Percentiles rank a stretch among this genome's conserved stretches.
phyloP scores from a whole-genome alignment of 2,329 filamentous ascomycete species.

The Gremmenia infestans region DNA sequence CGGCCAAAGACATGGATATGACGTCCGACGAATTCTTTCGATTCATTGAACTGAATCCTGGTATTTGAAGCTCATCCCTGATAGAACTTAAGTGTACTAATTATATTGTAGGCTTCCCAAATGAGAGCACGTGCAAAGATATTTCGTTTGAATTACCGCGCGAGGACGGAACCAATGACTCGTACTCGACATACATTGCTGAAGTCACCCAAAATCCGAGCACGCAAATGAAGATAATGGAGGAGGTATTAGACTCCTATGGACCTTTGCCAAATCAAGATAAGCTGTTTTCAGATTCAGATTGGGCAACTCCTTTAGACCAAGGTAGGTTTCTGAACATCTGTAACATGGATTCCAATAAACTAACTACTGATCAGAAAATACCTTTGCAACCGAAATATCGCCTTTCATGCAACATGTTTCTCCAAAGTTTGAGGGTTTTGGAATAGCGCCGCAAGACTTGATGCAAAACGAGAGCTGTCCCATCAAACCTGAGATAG shows the following conservation, averaged over 20 bases:
- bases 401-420: too few relatives aligned
- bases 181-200: not conserved
- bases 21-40: not conserved
- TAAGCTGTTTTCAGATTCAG: not conserved
- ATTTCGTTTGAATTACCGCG: not conserved
- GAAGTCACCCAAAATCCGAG: not conserved
- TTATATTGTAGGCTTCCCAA: not conserved
- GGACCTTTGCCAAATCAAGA: not conserved
- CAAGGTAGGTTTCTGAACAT: not conserved
- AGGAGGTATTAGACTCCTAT: not conserved
- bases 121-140: not conserved
- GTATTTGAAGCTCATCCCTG: not conserved
- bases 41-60: not conserved
- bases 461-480: too few relatives aligned
- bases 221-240: not conserved
- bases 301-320: not conserved
- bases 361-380: too few relatives aligned
- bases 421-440: too few relatives aligned
- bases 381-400: too few relatives aligned
- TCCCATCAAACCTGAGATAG: too few relatives aligned
- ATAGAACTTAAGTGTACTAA: not conserved
- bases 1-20: not conserved
- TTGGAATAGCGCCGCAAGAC: too few relatives aligned
- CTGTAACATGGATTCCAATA: too few relatives aligned
- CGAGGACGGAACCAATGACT: not conserved